Evolutionary conservation across 495 filamentous ascomycete genomes (phyloP).

Genomic region (Pyrenula aspistea): DNA sequence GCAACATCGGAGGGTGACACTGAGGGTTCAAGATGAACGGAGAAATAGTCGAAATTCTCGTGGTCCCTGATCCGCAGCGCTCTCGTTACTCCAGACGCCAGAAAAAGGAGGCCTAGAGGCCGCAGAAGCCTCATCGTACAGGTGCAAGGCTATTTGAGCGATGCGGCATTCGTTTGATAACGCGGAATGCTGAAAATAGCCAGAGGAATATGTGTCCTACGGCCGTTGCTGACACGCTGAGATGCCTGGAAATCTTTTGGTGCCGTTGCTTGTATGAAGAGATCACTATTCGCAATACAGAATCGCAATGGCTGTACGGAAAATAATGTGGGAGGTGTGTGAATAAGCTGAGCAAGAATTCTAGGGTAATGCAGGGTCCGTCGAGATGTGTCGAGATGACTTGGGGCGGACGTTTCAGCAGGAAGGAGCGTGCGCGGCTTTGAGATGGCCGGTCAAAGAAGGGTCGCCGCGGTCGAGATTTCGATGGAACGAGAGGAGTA

Average conservation of each 20-base stretch:
- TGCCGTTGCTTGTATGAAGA: no score
- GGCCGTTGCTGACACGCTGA: no score
- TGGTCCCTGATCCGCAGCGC: neutral
- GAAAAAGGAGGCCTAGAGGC: conserved; percentile 22
- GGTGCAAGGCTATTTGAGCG: neutral
- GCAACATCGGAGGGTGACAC: conserved; percentile 63
- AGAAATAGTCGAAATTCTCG: conserved; percentile 76
- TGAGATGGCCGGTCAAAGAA: neutral
- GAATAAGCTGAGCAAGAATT: neutral
- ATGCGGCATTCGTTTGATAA: neutral
- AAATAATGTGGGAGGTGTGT: neutral
- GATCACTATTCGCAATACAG: no score
- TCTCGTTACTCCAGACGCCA: conserved; percentile 26
- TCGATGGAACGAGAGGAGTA: no score
- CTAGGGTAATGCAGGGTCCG: neutral
- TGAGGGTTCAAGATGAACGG: conserved; percentile 61
- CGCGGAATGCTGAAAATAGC: no score
- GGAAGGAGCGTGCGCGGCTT: neutral
- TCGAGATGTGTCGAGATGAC: neutral
- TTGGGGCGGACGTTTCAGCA: neutral
- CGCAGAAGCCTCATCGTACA: conserved; percentile 9
- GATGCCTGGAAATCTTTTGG: no score
- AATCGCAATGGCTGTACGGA: no score
- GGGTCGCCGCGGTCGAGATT: no score
- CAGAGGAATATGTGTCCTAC: no score